These are phyloP conservation scores for Cymbomonas tetramitiformis DNA, from an alignment of 139 green algal species.

Conservation along the genomic window DNA sequence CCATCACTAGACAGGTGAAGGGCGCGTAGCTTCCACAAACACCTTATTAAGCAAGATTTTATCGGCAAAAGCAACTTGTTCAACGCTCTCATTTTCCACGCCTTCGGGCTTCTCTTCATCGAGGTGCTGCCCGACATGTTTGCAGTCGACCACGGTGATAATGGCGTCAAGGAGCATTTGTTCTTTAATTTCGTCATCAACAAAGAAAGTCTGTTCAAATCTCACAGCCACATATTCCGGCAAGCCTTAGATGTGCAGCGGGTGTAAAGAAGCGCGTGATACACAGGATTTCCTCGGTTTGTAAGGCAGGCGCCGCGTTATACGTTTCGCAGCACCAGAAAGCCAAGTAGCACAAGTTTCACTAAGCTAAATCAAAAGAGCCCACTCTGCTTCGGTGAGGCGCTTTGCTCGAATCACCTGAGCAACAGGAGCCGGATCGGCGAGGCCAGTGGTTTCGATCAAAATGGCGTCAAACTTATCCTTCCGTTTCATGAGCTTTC, in stretches of 20 bases:
- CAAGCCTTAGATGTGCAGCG: too few species aligned
- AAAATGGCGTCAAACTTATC: slow-evolving; percentile 64
- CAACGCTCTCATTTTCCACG: slow-evolving; percentile 51
- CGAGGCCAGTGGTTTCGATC: slow-evolving; percentile 77
- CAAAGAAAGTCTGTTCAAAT: slow-evolving; percentile 84
- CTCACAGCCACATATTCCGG: too few species aligned
- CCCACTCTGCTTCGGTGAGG: too few species aligned
- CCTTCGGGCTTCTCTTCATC: slow-evolving; percentile 63
- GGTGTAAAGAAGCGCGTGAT: too few species aligned
- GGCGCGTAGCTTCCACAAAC: too few species aligned
- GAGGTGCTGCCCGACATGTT: slow-evolving; percentile 59
- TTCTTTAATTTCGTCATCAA: slow-evolving; percentile 44
- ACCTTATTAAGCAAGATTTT: slow-evolving; percentile 63
- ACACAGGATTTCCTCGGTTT: too few species aligned
- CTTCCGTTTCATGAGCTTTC: slow-evolving; percentile 56
- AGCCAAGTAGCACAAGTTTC: too few species aligned
- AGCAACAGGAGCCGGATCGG: slow-evolving; percentile 67
- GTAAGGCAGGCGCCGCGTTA: too few species aligned
- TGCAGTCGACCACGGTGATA: slow-evolving; percentile 63
- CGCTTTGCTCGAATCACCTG: too few species aligned
- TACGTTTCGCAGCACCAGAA: too few species aligned
- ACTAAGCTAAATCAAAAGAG: too few species aligned
- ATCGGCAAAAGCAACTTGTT: slow-evolving; percentile 76
- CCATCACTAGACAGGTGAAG: too few species aligned
- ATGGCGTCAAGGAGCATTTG: slow-evolving; percentile 36